Percentiles rank a stretch among this genome's conserved stretches.
Evolutionary conservation across 225 moss, liverwort and hornwort species (phyloP).

Genomic region (Rhytidiadelphus loreus): DNA sequence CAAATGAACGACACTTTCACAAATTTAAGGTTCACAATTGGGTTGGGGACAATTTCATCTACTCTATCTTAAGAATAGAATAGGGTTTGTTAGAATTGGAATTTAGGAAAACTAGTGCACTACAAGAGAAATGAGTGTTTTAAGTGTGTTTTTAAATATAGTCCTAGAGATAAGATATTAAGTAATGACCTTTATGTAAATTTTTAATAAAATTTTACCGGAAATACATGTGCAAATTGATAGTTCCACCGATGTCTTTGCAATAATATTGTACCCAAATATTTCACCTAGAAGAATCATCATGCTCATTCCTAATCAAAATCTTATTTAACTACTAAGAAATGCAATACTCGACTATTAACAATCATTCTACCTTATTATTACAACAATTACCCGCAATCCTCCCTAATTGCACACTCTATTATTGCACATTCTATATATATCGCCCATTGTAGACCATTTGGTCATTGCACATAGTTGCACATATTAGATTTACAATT

Average conservation of each 20-base stretch:
- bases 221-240: neutral
- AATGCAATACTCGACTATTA: neutral
- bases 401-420: neutral
- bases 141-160: too few relatives aligned
- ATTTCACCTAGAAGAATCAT: neutral
- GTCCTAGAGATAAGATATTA: too few relatives aligned
- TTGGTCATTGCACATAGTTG: neutral
- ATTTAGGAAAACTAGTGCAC: neutral
- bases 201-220: too few relatives aligned
- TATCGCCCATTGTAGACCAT: neutral
- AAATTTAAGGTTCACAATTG: neutral
- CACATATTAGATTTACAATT: neutral
- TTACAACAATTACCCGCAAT: rapidly evolving
- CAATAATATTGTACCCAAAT: neutral
- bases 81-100: rapidly evolving
- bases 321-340: neutral
- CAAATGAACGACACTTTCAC: too few relatives aligned
- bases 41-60: rapidly evolving
- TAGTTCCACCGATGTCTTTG: rapidly evolving
- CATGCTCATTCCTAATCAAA: neutral
- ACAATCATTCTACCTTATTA: neutral
- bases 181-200: too few relatives aligned
- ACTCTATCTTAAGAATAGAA: neutral
- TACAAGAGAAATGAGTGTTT: too few relatives aligned
- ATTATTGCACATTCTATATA: neutral